Evolutionary conservation across 495 filamentous ascomycete species (phyloP), one percentile per base, ranked within the genome.

Genomic region (Penicillium argentinense): DNA sequence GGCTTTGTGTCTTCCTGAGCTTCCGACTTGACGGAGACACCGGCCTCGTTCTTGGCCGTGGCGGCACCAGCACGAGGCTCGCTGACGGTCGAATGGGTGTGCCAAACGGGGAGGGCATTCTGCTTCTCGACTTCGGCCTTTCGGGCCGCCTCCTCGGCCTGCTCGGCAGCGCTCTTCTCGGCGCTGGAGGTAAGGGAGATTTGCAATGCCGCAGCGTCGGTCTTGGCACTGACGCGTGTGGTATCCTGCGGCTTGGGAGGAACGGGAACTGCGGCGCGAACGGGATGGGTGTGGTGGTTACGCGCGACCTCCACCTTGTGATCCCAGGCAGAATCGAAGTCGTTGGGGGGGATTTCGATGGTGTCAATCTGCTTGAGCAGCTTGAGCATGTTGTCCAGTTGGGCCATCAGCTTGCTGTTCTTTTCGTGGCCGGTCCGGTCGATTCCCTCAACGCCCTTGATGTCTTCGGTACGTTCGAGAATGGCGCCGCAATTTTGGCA

Each of bases 91-190:
- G 84, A 90, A 36, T 88, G 82, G 2, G 86, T 88, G 59, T 96
- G 91, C 90, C 95, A 97, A 9, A 83, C 75, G 0, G 93, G 93
- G 27, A 99, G 71, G 4, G 81, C 82, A 50, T 99, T 99, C 66
- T 95, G 87, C 53, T 80, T 76, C 36, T 87, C 85, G 48, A 92
- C 63, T 38, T 80, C 79, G 42, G 88, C 88, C 56, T 88, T 90
- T 42, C 84, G 77, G 34, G 78, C 79, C 26, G 79, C 76, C 55
- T 88, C 88, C 33, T 86, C 88, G 3, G 80, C 80, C 45, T 83
- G 77, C 49, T 95, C 88, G 4, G 80, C 84, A 23, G 89, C 88
- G 28, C 77, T 85, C 45, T 84, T 86, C 46, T 90, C 87, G 21
- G 82, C 81, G 36, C 73, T 76, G 2, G 84, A 83, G 2, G 87